phyloP scores from a whole-genome alignment of 2,329 filamentous ascomycete genomes.

The Didymella exigua region DNA sequence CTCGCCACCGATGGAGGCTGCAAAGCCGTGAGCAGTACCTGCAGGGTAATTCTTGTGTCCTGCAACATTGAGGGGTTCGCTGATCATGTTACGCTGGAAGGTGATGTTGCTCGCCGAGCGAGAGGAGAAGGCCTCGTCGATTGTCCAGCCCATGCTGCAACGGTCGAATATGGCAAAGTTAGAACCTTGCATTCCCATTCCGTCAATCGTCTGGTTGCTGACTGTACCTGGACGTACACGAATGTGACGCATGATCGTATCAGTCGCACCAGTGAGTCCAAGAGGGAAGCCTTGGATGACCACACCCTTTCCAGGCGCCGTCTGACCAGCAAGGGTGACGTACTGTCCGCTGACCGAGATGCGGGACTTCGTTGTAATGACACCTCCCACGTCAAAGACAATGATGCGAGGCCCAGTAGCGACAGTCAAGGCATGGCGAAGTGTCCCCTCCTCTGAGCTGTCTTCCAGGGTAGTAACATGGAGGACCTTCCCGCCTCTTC shows the following conservation, averaged over 20 bases:
- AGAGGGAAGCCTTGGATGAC: conserved; percentile 40
- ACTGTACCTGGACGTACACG: conserved; percentile 41
- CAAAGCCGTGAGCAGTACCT: conserved; percentile 32
- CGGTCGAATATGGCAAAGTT: conserved; percentile 46
- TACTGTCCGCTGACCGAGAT: conserved; percentile 23
- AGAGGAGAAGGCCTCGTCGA: conserved; percentile 46
- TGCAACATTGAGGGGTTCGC: conserved; percentile 46
- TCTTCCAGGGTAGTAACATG: conserved; percentile 49
- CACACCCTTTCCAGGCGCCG: conserved; percentile 27
- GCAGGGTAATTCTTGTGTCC: conserved; percentile 48
- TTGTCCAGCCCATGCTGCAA: conserved; percentile 46
- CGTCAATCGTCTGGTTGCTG: conserved; percentile 41
- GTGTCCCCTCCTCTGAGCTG: conserved; percentile 38
- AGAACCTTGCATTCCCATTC: conserved; percentile 46
- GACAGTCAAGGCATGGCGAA: conserved; percentile 45
- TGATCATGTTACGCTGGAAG: conserved; percentile 46
- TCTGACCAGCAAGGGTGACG: conserved; percentile 27
- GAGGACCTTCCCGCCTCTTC: conserved; percentile 46
- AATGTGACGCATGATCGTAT: conserved; percentile 29
- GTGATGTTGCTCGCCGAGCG: conserved; percentile 45
- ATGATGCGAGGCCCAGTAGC: conserved; percentile 24
- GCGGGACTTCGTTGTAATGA: conserved; percentile 25
- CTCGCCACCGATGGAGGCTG: conserved; percentile 39
- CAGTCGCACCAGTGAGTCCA: conserved; percentile 40
- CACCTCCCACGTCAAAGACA: conserved; percentile 26